Evolutionary conservation across 495 filamentous ascomycete species (phyloP).

Genomic region (Penicillium longicatenatum): DNA sequence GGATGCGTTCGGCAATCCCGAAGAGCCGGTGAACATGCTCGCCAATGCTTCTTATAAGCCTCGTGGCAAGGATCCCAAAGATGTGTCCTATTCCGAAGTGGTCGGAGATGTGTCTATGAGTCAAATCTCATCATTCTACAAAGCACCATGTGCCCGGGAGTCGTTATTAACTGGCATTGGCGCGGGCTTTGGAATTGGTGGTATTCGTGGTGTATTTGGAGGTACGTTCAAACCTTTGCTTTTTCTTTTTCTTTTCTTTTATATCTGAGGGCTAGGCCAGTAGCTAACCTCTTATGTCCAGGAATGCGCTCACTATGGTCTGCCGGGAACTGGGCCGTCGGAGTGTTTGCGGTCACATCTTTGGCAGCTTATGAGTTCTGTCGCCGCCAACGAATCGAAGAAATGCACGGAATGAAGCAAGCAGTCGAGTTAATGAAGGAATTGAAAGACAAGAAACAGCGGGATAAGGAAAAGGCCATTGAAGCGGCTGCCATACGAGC

Average conservation of each 20-base stretch:
- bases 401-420: conserved; percentile 76
- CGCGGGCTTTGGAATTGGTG: conserved; percentile 72
- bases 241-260: neutral
- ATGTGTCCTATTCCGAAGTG: conserved; percentile 61
- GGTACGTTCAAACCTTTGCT: conserved; percentile 50
- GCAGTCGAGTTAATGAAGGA: conserved; percentile 78
- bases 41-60: conserved; percentile 46
- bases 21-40: conserved; percentile 52
- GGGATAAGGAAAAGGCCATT: conserved; percentile 61
- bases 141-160: conserved; percentile 81
- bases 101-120: conserved; percentile 64
- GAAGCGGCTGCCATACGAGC: conserved; percentile 43
- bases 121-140: conserved; percentile 74
- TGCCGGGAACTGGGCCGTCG: conserved; percentile 83
- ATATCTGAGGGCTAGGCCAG: conserved; percentile 4
- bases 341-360: conserved; percentile 65
- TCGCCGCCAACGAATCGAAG: conserved; percentile 65
- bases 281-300: conserved; percentile 20
- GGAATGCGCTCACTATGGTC: conserved; percentile 47
- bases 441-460: conserved; percentile 66
- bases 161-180: conserved; percentile 81
- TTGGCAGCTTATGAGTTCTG: conserved; percentile 79
- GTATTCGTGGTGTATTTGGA: conserved; percentile 69
- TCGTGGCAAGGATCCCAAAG: conserved; percentile 46
- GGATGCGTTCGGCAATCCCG: conserved; percentile 54